Evolutionary conservation across 2,329 filamentous ascomycete species (phyloP).

Genomic region (Rhynchosporium graminicola): DNA sequence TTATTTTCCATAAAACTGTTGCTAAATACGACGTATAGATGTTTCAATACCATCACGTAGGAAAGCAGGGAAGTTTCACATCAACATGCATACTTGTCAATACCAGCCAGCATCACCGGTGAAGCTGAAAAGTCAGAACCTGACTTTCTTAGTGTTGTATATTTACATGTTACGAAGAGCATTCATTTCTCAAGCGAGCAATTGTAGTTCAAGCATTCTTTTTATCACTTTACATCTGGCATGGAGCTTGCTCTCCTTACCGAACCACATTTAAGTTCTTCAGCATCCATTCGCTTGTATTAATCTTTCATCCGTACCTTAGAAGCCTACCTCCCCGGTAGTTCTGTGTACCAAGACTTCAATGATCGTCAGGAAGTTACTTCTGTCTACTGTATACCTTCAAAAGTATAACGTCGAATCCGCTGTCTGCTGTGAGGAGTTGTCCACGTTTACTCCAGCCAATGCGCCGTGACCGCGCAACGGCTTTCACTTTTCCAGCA

Average conservation of each 20-base stretch:
- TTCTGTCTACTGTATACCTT: conserved; percentile 30
- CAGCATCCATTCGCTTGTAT: not conserved
- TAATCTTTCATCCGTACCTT: conserved; percentile 18
- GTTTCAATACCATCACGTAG: not conserved
- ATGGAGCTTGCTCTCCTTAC: not conserved
- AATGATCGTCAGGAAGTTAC: conserved; percentile 29
- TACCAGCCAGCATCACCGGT: not conserved
- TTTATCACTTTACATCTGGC: conserved; percentile 8
- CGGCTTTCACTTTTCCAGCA: conserved; percentile 26
- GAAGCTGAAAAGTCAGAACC: not conserved
- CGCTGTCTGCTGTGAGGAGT: conserved; percentile 21
- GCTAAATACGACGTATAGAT: too few relatives aligned
- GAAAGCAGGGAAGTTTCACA: not conserved
- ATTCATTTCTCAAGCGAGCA: not conserved
- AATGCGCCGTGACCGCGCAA: conserved; percentile 27
- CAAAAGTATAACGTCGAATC: conserved; percentile 33
- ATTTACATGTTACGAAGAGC: not conserved
- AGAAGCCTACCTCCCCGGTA: conserved; percentile 21
- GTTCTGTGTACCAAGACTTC: conserved; percentile 33
- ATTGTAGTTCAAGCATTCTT: not conserved
- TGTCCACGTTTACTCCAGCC: conserved; percentile 10
- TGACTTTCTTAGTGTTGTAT: not conserved
- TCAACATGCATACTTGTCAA: not conserved
- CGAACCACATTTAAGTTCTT: not conserved
- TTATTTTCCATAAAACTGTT: too few relatives aligned